Evolutionary conservation across 2,329 filamentous ascomycete species (phyloP).

Genomic region (Aspergillus intermedius): DNA sequence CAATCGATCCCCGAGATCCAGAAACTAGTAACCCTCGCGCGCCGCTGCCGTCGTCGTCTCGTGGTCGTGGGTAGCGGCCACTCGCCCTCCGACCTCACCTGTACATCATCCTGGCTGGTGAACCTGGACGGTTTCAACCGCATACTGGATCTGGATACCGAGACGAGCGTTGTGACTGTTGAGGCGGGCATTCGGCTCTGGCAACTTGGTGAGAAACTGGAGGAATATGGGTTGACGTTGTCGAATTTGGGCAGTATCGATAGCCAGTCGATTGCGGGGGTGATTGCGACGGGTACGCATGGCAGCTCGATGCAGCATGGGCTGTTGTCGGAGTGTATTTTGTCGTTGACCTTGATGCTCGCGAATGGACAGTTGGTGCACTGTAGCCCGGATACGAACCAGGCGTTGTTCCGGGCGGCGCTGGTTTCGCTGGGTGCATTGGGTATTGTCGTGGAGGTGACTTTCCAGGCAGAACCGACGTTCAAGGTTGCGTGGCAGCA

Average conservation of each 20-base stretch:
- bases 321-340: constrained; percentile 71
- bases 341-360: constrained; percentile 70
- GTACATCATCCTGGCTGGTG: constrained; percentile 87
- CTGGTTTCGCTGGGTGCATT: constrained; percentile 82
- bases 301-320: constrained; percentile 81
- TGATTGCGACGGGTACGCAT: constrained; percentile 88
- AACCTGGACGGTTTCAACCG: constrained; percentile 80
- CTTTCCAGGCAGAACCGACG: constrained; percentile 69
- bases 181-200: constrained; percentile 83
- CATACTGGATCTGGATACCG: constrained; percentile 63
- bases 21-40: constrained; percentile 73
- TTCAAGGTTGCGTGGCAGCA: constrained; percentile 87
- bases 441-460: constrained; percentile 85
- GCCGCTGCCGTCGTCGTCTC: constrained; percentile 71
- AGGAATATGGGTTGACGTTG: constrained; percentile 71
- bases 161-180: constrained; percentile 63
- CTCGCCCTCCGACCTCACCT: constrained; percentile 86
- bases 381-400: constrained; percentile 62
- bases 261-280: constrained; percentile 84
- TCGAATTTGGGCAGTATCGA: constrained; percentile 93
- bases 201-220: constrained; percentile 66
- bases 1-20: constrained; percentile 73
- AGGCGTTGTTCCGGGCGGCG: constrained; percentile 79
- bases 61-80: constrained; percentile 86
- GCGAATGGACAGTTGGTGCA: constrained; percentile 67